Percentiles rank a stretch among this genome's conserved stretches.
Conservation (phyloP, 2,329 filamentous ascomycete species). For the Pezicula neosporulosa region DNA sequence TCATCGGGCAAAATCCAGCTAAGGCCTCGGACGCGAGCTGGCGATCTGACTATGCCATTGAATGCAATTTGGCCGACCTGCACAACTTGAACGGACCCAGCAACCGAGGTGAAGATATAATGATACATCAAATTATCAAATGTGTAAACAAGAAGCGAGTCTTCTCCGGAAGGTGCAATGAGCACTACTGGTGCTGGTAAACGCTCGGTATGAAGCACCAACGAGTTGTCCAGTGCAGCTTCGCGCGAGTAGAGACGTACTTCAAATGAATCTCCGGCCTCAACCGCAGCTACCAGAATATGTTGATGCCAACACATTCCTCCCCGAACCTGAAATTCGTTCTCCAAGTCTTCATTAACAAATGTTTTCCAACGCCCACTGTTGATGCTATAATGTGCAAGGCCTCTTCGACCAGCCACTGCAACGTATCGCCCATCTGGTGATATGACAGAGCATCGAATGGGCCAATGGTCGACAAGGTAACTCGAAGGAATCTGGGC, state of each 20-base stretch:
- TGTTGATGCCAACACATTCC: slow-evolving; percentile 99
- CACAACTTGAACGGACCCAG: slow-evolving; percentile 70
- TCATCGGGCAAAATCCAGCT: slow-evolving; percentile 95
- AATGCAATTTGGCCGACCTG: slow-evolving; percentile 98
- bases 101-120: slow-evolving; percentile 76
- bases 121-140: slow-evolving; percentile 96
- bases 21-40: slow-evolving; percentile 84
- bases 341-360: slow-evolving; percentile 73
- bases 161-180: slow-evolving; percentile 83
- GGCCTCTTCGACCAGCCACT: slow-evolving; percentile 85
- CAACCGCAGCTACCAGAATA: slow-evolving; percentile 89
- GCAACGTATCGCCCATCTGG: slow-evolving; percentile 92
- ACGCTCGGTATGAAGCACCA: slow-evolving; percentile 71
- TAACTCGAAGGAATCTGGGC: slow-evolving; percentile 82
- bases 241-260: slow-evolving; percentile 93
- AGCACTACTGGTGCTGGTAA: slow-evolving; percentile 86
- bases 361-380: slow-evolving; percentile 97
- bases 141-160: slow-evolving; percentile 94
- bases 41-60: slow-evolving; percentile 91
- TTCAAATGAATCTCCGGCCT: slow-evolving; percentile 77
- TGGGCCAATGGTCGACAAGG: slow-evolving; percentile 89
- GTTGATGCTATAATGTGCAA: slow-evolving; percentile 93
- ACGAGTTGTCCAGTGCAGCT: slow-evolving; percentile 67
- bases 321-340: slow-evolving; percentile 86
- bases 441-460: slow-evolving; percentile 82